phyloP scores from a whole-genome alignment of 257 asterid species.

The Solanum corneliomulleri region DNA sequence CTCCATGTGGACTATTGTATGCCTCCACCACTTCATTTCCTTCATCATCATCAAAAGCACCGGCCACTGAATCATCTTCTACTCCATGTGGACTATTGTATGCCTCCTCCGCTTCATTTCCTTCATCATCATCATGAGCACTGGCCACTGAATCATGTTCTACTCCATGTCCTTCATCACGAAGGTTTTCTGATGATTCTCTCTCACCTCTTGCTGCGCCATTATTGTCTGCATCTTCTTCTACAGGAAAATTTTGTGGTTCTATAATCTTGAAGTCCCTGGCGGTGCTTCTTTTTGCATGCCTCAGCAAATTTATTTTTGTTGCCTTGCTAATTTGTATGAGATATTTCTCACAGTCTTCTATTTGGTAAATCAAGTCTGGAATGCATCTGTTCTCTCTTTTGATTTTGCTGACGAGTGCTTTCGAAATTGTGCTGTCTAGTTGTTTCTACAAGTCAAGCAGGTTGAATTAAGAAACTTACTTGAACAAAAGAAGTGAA shows the following conservation, averaged over 20 bases:
- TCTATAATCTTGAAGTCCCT: slow-evolving; percentile 72
- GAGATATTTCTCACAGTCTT: slow-evolving; percentile 65
- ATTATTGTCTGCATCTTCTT: slow-evolving; percentile 25
- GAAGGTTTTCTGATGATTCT: slow-evolving; percentile 20
- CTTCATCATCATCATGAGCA: slow-evolving; percentile 1
- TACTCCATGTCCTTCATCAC: background rate
- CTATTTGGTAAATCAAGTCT: slow-evolving; percentile 69
- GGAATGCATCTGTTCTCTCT: slow-evolving; percentile 87
- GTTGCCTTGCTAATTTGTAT: slow-evolving; percentile 74
- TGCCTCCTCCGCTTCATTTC: background rate
- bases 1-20: slow-evolving; percentile 5
- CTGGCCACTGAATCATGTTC: background rate
- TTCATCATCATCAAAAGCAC: background rate
- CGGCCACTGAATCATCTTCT: background rate
- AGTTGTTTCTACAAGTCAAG: slow-evolving; percentile 46
- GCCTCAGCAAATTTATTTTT: slow-evolving; percentile 53
- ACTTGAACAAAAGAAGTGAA: background rate
- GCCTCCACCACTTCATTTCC: background rate
- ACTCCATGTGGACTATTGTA: slow-evolving; percentile 1
- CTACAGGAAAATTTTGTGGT: slow-evolving; percentile 19
- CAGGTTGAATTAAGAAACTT: background rate
- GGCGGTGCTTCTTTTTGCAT: slow-evolving; percentile 82
- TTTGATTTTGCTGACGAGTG: slow-evolving; percentile 53
- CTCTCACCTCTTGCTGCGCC: slow-evolving; percentile 9
- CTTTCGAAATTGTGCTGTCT: slow-evolving; percentile 41